Base-by-base conservation (phyloP, 495 filamentous ascomycete species). In the Daldinia bambusicola region DNA sequence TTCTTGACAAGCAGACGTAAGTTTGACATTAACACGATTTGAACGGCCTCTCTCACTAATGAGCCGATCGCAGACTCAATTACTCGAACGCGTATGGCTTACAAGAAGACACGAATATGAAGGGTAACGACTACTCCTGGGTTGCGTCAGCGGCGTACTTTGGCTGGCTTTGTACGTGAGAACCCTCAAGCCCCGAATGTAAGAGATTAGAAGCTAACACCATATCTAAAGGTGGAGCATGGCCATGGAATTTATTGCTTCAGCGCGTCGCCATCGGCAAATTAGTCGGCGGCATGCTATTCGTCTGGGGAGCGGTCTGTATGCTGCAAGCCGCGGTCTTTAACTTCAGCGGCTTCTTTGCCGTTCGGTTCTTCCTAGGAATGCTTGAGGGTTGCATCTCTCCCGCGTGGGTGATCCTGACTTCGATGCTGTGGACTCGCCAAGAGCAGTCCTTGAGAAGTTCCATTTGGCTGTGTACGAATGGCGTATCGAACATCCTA, bases 331-430 rank as follows among this genome's bases (percentile, higher is more conserved):
- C 72, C 1, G 71, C 75, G 1, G 73, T 72, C 26, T 70, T 69
- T 58, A 74, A 70, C 41, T 78, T 80, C 55, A 58, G 72, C 6
- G 77, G 72, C 32, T 70, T 79, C 65, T 73, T 77, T 43, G 75
- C 71, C 10, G 50, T 64, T 51, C 77, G 79, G 6, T 78, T 81
- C 73, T 78, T 80, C 30, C 61, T 80, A 5, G 79, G 78, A n/a
- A 60, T 77, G 37, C 70, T 80, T n/a, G 79, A 80, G 61, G 79
- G 67, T 0, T 71, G 69, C 12, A 73, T 79, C 55, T 74, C 73
- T 4, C 78, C 79, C 1, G 69, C 74, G 8, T 77, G 74, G 65
- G 75, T 78, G 6, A 36, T 80, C 22, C 68, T 80, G 2, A 75
- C 75, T 2, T 75, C 73, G 37, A 75, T 75, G 73, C 59, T 75